phyloP scores from a whole-genome alignment of 2,329 filamentous ascomycete species.

The Chalara sp. region DNA sequence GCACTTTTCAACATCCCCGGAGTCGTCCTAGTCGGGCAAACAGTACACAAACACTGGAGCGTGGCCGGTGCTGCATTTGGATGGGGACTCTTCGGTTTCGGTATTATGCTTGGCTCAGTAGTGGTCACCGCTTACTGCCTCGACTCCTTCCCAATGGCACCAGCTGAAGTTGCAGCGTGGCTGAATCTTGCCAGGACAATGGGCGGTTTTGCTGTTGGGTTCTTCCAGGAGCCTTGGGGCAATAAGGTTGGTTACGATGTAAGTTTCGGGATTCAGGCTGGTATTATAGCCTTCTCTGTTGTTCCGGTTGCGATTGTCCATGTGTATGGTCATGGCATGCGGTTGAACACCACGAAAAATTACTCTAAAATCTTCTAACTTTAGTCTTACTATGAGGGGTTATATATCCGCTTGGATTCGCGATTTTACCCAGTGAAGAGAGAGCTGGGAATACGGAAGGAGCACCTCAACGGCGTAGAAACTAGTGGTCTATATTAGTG shows the following conservation, averaged over 20 bases:
- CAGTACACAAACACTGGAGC: conserved; percentile 10
- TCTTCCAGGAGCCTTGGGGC: conserved; percentile 19
- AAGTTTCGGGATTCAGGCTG: conserved; percentile 17
- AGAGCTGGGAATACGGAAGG: no score
- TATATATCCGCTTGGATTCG: no score
- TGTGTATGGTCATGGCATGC: no score
- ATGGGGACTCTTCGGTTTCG: conserved; percentile 20
- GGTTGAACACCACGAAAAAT: no score
- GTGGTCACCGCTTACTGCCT: conserved; percentile 14
- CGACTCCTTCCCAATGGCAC: conserved; percentile 15
- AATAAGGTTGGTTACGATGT: conserved; percentile 12
- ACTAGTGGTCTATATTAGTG: no score
- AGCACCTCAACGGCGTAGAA: no score
- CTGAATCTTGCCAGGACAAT: conserved; percentile 16
- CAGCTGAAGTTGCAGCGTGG: conserved; percentile 14
- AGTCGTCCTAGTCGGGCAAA: conserved; percentile 17
- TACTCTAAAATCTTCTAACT: no score
- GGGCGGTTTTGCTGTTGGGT: conserved; percentile 19
- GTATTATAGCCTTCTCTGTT: neutral
- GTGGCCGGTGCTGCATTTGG: conserved; percentile 14
- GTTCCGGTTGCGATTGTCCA: no score
- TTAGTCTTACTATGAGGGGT: no score
- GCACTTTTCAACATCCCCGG: conserved; percentile 15
- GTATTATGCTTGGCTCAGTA: conserved; percentile 16
- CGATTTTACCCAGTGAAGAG: no score